Conservation (phyloP, 345 rosid genomes). For the Syzygium oleosum region DNA sequence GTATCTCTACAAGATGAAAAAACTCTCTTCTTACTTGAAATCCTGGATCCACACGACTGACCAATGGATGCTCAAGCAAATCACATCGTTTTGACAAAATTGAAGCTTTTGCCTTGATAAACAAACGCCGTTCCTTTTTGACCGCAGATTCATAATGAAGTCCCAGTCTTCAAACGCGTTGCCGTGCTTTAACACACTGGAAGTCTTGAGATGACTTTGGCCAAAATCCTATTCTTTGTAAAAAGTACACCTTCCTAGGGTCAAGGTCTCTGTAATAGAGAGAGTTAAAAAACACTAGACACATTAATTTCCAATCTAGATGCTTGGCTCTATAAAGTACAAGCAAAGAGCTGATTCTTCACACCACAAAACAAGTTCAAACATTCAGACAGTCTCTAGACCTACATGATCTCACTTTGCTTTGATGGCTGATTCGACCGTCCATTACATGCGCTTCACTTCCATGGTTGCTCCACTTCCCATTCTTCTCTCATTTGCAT, state of each 20-base stretch:
- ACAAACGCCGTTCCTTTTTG: background rate
- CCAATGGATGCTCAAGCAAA: background rate
- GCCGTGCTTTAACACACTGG: background rate
- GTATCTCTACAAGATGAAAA: background rate
- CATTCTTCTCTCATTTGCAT: background rate
- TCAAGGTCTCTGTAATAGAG: background rate
- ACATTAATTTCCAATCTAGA: background rate
- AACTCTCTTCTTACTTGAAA: too few relatives aligned
- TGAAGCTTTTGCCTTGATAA: background rate
- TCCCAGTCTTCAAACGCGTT: background rate
- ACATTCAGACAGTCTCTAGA: background rate
- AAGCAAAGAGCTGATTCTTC: background rate
- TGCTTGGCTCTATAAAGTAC: background rate
- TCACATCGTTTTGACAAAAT: background rate
- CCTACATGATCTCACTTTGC: background rate
- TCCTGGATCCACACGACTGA: background rate
- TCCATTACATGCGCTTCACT: background rate
- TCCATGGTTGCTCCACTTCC: background rate
- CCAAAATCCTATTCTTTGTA: background rate
- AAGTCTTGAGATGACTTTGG: background rate
- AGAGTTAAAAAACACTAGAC: too few relatives aligned
- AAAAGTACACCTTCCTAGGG: background rate
- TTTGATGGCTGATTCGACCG: background rate
- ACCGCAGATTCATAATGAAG: background rate
- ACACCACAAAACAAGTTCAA: background rate